Evolutionary conservation across 2,329 filamentous ascomycete species (phyloP).

Genomic region (Arachnomyces sp.): DNA sequence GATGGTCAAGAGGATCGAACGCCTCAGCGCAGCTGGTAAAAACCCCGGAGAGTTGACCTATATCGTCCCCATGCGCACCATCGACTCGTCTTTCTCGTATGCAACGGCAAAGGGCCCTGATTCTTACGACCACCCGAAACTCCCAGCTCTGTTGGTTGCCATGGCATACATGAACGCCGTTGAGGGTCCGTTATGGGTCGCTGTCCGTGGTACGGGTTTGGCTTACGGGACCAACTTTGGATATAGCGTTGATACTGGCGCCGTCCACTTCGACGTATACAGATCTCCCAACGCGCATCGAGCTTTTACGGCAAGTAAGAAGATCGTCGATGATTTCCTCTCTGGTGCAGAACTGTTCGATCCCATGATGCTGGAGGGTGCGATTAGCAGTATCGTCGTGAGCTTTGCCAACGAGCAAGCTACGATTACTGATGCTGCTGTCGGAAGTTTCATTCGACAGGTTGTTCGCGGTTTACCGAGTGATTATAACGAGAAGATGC

Average conservation of each 20-base stretch:
- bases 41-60: conserved; percentile 67
- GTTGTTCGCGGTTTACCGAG: conserved; percentile 68
- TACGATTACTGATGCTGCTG: conserved; percentile 73
- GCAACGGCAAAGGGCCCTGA: conserved; percentile 65
- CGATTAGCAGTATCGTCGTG: conserved; percentile 82
- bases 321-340: conserved; percentile 66
- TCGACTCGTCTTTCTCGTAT: conserved; percentile 84
- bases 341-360: conserved; percentile 66
- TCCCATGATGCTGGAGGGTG: conserved; percentile 74
- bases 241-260: conserved; percentile 68
- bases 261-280: conserved; percentile 78
- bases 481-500: conserved; percentile 68
- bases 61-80: conserved; percentile 80
- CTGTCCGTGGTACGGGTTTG: conserved; percentile 83
- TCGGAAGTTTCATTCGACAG: conserved; percentile 71
- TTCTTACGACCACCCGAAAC: conserved; percentile 64
- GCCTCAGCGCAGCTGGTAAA: conserved; percentile 67
- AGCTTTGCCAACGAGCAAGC: conserved; percentile 79
- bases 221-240: conserved; percentile 81
- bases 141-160: conserved; percentile 81
- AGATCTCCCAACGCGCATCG: conserved; percentile 83
- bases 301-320: conserved; percentile 68
- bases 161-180: conserved; percentile 85
- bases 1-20: conserved; percentile 58
- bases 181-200: conserved; percentile 89